Conservation (phyloP, 2,329 filamentous ascomycete species). For the Colletotrichum horii region DNA sequence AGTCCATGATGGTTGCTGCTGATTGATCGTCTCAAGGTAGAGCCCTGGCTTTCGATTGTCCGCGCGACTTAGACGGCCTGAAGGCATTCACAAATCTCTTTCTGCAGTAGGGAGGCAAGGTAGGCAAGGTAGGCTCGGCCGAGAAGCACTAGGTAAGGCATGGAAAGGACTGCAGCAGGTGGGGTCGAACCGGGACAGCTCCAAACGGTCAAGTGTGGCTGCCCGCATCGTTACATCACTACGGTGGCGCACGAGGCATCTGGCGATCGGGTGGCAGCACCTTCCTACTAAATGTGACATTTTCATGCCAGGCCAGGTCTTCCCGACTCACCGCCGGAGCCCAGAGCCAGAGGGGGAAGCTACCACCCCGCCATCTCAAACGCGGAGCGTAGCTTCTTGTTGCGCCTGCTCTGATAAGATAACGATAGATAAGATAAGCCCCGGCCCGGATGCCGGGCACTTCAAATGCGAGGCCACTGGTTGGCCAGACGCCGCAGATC, state of each 20-base stretch:
- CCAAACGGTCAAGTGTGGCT: not conserved
- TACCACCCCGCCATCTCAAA: not conserved
- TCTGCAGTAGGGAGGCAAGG: not conserved
- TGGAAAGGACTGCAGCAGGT: not conserved
- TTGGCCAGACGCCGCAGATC: not conserved
- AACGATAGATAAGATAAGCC: not conserved
- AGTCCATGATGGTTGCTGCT: slow-evolving; percentile 6
- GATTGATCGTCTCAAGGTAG: not conserved
- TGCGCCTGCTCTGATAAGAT: not conserved
- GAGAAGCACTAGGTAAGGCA: not conserved
- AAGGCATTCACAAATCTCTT: not conserved
- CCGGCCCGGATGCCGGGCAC: not conserved
- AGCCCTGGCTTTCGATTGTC: not conserved
- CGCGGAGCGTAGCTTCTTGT: not conserved
- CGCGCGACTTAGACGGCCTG: not conserved
- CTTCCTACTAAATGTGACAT: not conserved
- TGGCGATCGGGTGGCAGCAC: not conserved
- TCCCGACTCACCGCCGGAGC: not conserved
- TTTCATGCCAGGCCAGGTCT: not conserved
- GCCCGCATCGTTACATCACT: not conserved
- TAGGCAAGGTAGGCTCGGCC: not conserved
- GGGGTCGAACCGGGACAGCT: not conserved
- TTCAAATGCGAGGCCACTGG: not conserved
- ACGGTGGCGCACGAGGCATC: not conserved
- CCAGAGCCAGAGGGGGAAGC: not conserved